These are phyloP conservation scores for Exophiala xenobiotica DNA, from an alignment of 2,329 filamentous ascomycete species.

Conservation along the genomic window DNA sequence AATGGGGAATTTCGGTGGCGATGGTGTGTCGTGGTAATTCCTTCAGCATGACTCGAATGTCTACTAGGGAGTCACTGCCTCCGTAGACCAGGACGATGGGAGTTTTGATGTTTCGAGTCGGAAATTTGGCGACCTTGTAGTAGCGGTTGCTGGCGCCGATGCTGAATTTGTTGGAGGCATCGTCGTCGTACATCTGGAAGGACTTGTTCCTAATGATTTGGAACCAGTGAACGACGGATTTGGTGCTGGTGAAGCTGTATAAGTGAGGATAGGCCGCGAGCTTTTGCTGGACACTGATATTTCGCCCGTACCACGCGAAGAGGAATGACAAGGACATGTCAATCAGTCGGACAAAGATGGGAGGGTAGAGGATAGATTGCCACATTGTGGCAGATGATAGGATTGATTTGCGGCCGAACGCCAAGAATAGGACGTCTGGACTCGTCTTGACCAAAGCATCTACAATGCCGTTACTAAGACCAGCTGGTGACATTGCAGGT, in stretches of 20 bases:
- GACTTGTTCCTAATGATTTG: conserved; percentile 95
- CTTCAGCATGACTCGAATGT: conserved; percentile 87
- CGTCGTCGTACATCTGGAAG: conserved; percentile 99
- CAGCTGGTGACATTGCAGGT: conserved; percentile 93
- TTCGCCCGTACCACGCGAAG: conserved; percentile 84
- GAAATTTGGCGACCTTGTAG: conserved; percentile 94
- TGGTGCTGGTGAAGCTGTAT: conserved; percentile 95
- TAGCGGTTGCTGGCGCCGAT: conserved; percentile 73
- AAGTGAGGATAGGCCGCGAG: conserved; percentile 92
- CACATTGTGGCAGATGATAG: conserved; percentile 93
- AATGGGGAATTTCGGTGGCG: conserved; percentile 83
- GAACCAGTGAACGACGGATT: conserved; percentile 98
- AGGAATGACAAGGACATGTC: conserved; percentile 78
- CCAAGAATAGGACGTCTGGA: conserved; percentile 84
- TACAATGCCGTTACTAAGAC: conserved; percentile 84
- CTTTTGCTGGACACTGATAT: conserved; percentile 85
- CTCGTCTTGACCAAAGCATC: conserved; percentile 92
- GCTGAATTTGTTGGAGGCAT: conserved; percentile 74
- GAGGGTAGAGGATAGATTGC: conserved; percentile 93
- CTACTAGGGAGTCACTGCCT: conserved; percentile 87
- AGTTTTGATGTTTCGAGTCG: conserved; percentile 94
- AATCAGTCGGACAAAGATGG: conserved; percentile 84
- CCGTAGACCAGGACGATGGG: conserved; percentile 93
- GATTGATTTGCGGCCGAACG: conserved; percentile 89
- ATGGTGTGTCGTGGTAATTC: conserved; percentile 83